Conservation (phyloP, 75 land plant species). For the Sequoiadendron giganteum region DNA sequence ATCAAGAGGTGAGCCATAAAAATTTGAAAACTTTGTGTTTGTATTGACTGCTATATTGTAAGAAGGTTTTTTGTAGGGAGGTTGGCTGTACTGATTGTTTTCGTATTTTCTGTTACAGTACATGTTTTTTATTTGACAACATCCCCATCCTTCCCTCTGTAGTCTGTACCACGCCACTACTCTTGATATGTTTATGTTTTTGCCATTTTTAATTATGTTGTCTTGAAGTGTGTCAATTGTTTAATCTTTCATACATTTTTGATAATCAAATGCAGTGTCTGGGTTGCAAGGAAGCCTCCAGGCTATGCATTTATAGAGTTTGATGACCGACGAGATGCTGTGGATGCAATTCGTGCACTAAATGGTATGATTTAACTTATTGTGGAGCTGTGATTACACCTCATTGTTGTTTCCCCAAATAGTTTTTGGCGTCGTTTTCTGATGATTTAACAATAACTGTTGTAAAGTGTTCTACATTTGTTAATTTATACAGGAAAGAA, state of each 20-base stretch:
- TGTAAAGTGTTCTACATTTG: neutral
- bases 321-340: conserved; percentile 76
- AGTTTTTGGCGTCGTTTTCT: neutral
- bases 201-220: neutral
- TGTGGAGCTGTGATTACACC: too few relatives aligned
- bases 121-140: neutral
- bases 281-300: conserved; percentile 84
- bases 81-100: neutral
- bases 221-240: neutral
- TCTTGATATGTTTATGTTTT: neutral
- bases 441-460: neutral
- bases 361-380: conserved; percentile 40
- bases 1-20: neutral
- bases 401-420: neutral
- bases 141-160: neutral
- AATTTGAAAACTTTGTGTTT: neutral
- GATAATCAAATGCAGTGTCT: conserved; percentile 41
- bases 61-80: neutral
- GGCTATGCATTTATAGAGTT: conserved; percentile 86
- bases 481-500: conserved; percentile 63
- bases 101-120: neutral
- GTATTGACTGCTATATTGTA: too few relatives aligned
- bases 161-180: neutral
- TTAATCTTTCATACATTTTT: neutral
- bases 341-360: conserved; percentile 64